Evolutionary conservation across 2,329 filamentous ascomycete species (phyloP).

Genomic region (Calonectria naviculata): DNA sequence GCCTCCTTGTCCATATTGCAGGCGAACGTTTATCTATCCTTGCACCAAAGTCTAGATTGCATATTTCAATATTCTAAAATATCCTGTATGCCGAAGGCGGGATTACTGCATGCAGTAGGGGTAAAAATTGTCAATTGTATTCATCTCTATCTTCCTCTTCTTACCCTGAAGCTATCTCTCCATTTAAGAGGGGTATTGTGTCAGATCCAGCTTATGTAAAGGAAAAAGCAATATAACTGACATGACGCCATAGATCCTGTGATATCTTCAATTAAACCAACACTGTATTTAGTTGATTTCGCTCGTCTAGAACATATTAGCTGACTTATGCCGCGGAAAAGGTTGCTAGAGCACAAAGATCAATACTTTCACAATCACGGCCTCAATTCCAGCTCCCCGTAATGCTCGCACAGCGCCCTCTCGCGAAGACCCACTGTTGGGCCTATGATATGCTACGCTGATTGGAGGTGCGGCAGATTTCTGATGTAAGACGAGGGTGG

Average conservation of each 20-base stretch:
- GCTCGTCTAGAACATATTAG: neutral
- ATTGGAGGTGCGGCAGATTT: neutral
- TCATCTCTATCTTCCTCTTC: too few species aligned
- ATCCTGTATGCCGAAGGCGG: too few species aligned
- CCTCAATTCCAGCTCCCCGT: neutral
- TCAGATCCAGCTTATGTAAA: too few species aligned
- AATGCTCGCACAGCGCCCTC: neutral
- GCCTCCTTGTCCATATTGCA: neutral
- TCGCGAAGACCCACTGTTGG: neutral
- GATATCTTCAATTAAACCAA: too few species aligned
- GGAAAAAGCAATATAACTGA: too few species aligned
- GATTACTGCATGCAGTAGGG: too few species aligned
- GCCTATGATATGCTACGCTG: neutral
- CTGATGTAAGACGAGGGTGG: neutral
- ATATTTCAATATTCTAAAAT: neutral
- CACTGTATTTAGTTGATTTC: neutral
- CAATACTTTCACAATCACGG: neutral
- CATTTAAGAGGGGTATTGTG: too few species aligned
- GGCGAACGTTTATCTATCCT: neutral
- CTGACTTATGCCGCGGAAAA: too few species aligned
- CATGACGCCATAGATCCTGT: too few species aligned
- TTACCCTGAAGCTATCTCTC: too few species aligned
- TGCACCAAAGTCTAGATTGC: neutral
- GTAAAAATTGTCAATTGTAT: too few species aligned
- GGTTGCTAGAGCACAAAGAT: too few species aligned